Percentiles rank a stretch among this genome's conserved stretches.
phyloP scores from a whole-genome alignment of 805 yeast genomes.

The Phaffomyces opuntiae region DNA sequence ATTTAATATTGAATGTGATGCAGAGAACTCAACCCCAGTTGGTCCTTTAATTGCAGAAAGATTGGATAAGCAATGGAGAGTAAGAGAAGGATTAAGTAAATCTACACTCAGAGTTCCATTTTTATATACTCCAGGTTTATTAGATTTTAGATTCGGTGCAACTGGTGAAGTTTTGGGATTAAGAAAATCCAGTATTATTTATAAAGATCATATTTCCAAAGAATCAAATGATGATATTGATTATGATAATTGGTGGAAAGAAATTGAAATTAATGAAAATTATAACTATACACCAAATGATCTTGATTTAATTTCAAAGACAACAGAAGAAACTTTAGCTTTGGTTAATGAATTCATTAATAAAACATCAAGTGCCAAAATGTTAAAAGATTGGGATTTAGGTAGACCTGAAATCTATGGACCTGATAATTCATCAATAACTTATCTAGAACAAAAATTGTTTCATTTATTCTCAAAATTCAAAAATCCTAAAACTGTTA shows the following conservation, averaged over 20 bases:
- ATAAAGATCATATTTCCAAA: conserved; percentile 7
- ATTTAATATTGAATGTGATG: conserved; percentile 29
- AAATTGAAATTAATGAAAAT: conserved; percentile 42
- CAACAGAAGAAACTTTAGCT: conserved; percentile 21
- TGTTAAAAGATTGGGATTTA: conserved; percentile 18
- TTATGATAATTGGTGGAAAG: conserved; percentile 37
- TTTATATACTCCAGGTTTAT: conserved; percentile 39
- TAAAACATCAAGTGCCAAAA: conserved; percentile 1
- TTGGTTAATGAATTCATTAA: conserved; percentile 8
- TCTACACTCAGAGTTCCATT: conserved; percentile 45
- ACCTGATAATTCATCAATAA: conserved; percentile 1
- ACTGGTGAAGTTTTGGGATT: conserved; percentile 23
- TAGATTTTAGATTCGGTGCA: conserved; percentile 29
- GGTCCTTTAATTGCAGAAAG: conserved; percentile 56
- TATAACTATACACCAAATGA: conserved; percentile 38
- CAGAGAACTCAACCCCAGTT: conserved; percentile 35
- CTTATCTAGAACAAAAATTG: conserved; percentile 7
- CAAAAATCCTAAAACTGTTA: not conserved
- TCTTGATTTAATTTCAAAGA: conserved; percentile 24
- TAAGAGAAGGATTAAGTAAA: conserved; percentile 21
- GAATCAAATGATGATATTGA: conserved; percentile 14
- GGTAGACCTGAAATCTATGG: conserved; percentile 7
- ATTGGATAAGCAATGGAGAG: conserved; percentile 40
- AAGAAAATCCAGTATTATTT: not conserved
- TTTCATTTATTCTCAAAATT: conserved; percentile 3